These are phyloP conservation scores for Ilyonectria sp. DNA, from an alignment of 2,329 filamentous ascomycete genomes.

Conservation along the genomic window DNA sequence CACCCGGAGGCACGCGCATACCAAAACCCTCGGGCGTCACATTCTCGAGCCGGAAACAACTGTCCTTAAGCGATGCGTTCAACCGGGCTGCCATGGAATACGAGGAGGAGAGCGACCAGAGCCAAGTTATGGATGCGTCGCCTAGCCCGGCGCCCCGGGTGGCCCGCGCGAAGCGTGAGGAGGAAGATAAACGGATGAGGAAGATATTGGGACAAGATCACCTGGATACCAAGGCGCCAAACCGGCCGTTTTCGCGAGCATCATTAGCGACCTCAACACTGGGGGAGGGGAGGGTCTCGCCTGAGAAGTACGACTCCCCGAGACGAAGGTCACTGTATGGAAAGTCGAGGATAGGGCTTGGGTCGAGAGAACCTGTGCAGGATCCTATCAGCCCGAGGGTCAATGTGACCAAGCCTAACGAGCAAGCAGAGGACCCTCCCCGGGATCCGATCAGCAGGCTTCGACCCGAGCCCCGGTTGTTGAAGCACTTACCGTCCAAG, in stretches of 20 bases:
- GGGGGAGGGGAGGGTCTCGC: slow-evolving; percentile 35
- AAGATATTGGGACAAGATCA: slow-evolving; percentile 49
- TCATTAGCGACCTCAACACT: slow-evolving; percentile 44
- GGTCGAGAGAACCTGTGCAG: slow-evolving; percentile 30
- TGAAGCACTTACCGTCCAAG: slow-evolving; percentile 42
- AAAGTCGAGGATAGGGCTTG: slow-evolving; percentile 43
- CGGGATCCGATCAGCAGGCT: slow-evolving; percentile 27
- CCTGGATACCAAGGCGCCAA: slow-evolving; percentile 50
- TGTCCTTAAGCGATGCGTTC: slow-evolving; percentile 62
- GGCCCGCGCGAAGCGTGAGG: slow-evolving; percentile 56
- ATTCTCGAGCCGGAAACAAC: slow-evolving; percentile 51
- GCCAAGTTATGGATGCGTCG: slow-evolving; percentile 58
- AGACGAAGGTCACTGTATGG: slow-evolving; percentile 43
- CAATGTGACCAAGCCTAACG: slow-evolving; percentile 31
- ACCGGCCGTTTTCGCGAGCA: slow-evolving; percentile 40
- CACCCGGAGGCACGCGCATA: slow-evolving; percentile 53
- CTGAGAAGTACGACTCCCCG: slow-evolving; percentile 39
- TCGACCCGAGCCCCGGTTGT: slow-evolving; percentile 28
- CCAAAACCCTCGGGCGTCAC: slow-evolving; percentile 49
- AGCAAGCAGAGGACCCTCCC: slow-evolving; percentile 15
- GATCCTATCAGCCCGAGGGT: slow-evolving; percentile 22
- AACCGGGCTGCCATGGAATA: slow-evolving; percentile 51
- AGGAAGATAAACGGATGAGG: slow-evolving; percentile 51
- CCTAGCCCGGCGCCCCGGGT: slow-evolving; percentile 67
- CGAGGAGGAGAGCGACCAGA: slow-evolving; percentile 45